Conservation (phyloP, 2,329 filamentous ascomycete species). For the Geosmithia morbida region DNA sequence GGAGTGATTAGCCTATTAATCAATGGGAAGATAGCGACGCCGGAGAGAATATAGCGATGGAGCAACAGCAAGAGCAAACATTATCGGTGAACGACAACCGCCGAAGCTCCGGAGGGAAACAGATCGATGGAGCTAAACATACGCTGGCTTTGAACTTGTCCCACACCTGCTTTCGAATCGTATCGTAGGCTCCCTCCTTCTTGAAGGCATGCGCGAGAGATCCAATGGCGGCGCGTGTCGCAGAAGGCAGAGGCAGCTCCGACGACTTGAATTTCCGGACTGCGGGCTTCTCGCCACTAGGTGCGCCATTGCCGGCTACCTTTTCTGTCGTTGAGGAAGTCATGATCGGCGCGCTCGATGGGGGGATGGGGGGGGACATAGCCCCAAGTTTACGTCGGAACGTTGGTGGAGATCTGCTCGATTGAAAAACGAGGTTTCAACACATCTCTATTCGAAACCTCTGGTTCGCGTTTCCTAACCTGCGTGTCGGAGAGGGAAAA, state of each 20-base stretch:
- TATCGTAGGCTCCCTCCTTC: conserved; percentile 74
- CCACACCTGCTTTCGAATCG: conserved; percentile 63
- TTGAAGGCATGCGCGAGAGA: conserved; percentile 68
- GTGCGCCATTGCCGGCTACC: not conserved
- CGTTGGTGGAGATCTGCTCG: not conserved
- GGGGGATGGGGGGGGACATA: not conserved
- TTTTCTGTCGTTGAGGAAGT: not conserved
- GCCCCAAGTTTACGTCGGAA: not conserved
- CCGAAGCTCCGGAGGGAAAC: not conserved
- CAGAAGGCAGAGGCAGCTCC: conserved; percentile 58
- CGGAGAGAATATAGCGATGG: too few relatives aligned
- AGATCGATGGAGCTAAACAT: conserved; percentile 11
- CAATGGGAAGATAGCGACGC: too few relatives aligned
- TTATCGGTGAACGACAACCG: too few relatives aligned
- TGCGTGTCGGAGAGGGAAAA: too few relatives aligned
- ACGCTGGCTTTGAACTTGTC: conserved; percentile 60
- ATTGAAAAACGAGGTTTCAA: not conserved
- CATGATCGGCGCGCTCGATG: not conserved
- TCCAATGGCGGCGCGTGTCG: conserved; percentile 62
- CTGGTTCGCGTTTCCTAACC: too few relatives aligned
- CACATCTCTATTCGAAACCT: not conserved
- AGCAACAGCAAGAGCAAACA: too few relatives aligned
- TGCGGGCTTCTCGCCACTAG: not conserved
- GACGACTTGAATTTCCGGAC: conserved; percentile 52
- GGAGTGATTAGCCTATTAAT: not conserved